Evolutionary conservation across 2,329 filamentous ascomycete species (phyloP).

Genomic region (Claviceps arundinis): DNA sequence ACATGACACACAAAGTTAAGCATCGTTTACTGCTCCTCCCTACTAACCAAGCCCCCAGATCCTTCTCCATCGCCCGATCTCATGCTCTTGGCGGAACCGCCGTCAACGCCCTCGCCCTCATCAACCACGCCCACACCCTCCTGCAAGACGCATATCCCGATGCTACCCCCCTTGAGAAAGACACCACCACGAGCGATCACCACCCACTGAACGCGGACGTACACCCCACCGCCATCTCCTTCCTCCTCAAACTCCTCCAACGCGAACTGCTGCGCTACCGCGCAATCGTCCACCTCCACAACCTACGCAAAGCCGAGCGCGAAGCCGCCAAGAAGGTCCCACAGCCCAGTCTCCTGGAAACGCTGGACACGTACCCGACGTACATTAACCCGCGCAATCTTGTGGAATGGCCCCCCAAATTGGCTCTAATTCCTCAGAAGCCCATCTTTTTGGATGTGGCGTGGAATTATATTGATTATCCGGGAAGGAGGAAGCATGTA

Average conservation of each 20-base stretch:
- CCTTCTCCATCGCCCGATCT: slow-evolving; percentile 72
- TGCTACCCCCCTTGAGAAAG: slow-evolving; percentile 22
- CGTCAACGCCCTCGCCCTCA: slow-evolving; percentile 74
- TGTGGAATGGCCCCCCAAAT: slow-evolving; percentile 73
- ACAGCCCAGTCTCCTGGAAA: slow-evolving; percentile 52
- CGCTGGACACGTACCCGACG: slow-evolving; percentile 62
- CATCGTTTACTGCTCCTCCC: not conserved
- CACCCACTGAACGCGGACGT: slow-evolving; percentile 55
- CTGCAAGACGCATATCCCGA: slow-evolving; percentile 38
- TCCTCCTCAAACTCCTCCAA: slow-evolving; percentile 48
- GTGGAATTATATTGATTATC: slow-evolving; percentile 96
- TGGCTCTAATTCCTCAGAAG: slow-evolving; percentile 79
- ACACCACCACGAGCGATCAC: slow-evolving; percentile 4
- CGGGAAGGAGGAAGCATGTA: slow-evolving; percentile 35
- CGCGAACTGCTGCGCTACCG: slow-evolving; percentile 68
- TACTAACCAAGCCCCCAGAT: slow-evolving; percentile 26
- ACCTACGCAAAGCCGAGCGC: slow-evolving; percentile 40
- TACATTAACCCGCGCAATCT: slow-evolving; percentile 66
- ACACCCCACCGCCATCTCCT: slow-evolving; percentile 40
- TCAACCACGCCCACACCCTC: slow-evolving; percentile 56
- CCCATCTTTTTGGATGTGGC: slow-evolving; percentile 92
- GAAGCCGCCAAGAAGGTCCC: slow-evolving; percentile 18
- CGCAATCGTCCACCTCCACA: slow-evolving; percentile 72
- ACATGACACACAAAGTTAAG: not conserved
- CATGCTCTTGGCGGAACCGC: slow-evolving; percentile 61